These are phyloP conservation scores for Coemansia brasiliensis DNA, from an alignment of 192 early-diverging fungal genomes.

Conservation along the genomic window DNA sequence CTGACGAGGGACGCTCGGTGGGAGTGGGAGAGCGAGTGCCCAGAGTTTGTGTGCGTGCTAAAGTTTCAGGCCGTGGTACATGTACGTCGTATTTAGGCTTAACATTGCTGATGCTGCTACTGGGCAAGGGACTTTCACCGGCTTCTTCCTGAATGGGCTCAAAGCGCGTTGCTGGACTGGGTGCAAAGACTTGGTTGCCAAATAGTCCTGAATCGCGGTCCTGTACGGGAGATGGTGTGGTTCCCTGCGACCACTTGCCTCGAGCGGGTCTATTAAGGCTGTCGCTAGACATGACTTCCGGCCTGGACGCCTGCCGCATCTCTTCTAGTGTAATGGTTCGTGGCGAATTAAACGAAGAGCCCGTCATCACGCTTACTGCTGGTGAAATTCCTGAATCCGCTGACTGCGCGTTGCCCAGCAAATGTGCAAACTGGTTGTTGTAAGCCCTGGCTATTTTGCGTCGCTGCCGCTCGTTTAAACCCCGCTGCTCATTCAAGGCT, in stretches of 20 bases:
- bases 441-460: conserved; percentile 32
- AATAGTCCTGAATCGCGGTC: conserved; percentile 52
- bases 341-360: conserved; percentile 47
- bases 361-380: conserved; percentile 26
- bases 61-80: conserved; percentile 42
- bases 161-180: conserved; percentile 14
- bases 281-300: conserved; percentile 10
- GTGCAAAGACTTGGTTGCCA: conserved; percentile 39
- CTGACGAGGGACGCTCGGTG: conserved; percentile 7
- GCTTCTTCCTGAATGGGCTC: conserved; percentile 47
- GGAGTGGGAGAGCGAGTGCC: conserved; percentile 40
- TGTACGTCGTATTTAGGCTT: conserved; percentile 34
- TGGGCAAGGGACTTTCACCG: conserved; percentile 11
- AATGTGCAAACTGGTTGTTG: conserved; percentile 44
- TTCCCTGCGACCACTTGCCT: conserved; percentile 44
- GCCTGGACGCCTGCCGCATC: conserved; percentile 36
- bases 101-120: conserved; percentile 1
- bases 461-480: conserved; percentile 5
- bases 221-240: conserved; percentile 26
- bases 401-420: conserved; percentile 26
- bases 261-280: not conserved
- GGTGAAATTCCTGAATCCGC: conserved; percentile 22
- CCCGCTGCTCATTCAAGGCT: not conserved
- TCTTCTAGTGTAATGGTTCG: conserved; percentile 49
- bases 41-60: conserved; percentile 49